phyloP scores from a whole-genome alignment of 2,329 filamentous ascomycete species.

The Bretziella fagacearum region DNA sequence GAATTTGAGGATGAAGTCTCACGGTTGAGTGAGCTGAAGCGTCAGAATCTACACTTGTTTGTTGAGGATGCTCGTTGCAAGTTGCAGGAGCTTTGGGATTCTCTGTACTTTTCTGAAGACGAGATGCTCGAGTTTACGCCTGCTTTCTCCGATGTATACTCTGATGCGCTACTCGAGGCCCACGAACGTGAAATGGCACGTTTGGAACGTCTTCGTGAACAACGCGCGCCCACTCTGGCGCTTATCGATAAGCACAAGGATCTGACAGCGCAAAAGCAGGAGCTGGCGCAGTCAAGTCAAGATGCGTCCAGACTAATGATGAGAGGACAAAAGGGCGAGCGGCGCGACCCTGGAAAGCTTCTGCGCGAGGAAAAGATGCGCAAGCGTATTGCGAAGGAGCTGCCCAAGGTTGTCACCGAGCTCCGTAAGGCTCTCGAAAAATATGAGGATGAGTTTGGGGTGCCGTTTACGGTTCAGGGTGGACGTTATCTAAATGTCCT shows the following conservation, averaged over 20 bases:
- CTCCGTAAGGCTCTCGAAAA: constrained; percentile 62
- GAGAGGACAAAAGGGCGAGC: constrained; percentile 83
- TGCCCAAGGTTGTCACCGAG: constrained; percentile 81
- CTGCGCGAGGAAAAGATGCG: constrained; percentile 96
- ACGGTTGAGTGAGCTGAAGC: constrained; percentile 78
- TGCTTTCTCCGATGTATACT: constrained; percentile 93
- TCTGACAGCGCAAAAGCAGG: constrained; percentile 70
- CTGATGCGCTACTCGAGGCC: constrained; percentile 82
- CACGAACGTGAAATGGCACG: constrained; percentile 82
- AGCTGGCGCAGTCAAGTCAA: constrained; percentile 77
- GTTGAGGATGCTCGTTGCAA: constrained; percentile 85
- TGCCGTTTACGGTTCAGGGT: constrained; percentile 83
- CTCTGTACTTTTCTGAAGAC: constrained; percentile 85
- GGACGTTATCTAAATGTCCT: constrained; percentile 78
- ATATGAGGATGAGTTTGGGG: constrained; percentile 89
- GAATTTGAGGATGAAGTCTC: constrained; percentile 86
- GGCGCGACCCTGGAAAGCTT: constrained; percentile 82
- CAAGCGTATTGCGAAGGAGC: constrained; percentile 88
- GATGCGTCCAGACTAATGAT: constrained; percentile 87
- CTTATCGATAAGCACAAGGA: constrained; percentile 71
- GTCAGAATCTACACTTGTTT: constrained; percentile 87
- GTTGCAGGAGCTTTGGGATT: constrained; percentile 89
- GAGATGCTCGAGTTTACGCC: constrained; percentile 98
- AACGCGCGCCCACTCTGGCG: constrained; percentile 67
- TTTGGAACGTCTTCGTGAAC: constrained; percentile 66